phyloP scores from a whole-genome alignment of 805 yeast species.

The Schwanniomyces yamadae region DNA sequence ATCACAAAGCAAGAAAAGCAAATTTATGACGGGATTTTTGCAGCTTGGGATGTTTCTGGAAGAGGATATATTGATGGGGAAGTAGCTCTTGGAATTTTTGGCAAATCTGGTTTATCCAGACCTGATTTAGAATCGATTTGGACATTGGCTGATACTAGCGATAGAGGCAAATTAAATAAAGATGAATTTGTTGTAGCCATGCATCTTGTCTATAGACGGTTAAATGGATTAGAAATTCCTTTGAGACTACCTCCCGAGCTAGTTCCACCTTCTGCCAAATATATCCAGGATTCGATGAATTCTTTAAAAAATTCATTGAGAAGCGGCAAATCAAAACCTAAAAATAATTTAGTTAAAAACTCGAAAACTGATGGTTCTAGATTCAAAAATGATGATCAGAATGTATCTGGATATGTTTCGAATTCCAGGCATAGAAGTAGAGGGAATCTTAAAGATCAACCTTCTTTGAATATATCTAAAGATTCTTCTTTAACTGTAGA shows the following conservation, averaged over 20 bases:
- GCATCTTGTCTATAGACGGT: slow-evolving; percentile 90
- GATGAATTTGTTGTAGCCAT: slow-evolving; percentile 96
- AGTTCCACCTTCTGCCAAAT: slow-evolving; percentile 79
- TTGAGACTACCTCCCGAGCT: slow-evolving; percentile 80
- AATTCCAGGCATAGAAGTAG: slow-evolving; percentile 59
- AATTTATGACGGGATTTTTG: slow-evolving; percentile 83
- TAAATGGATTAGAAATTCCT: slow-evolving; percentile 89
- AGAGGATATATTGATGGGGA: slow-evolving; percentile 75
- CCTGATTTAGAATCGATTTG: slow-evolving; percentile 86
- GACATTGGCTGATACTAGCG: slow-evolving; percentile 81
- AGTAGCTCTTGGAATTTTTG: slow-evolving; percentile 80
- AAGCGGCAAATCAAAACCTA: slow-evolving; percentile 26
- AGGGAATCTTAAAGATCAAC: slow-evolving; percentile 16
- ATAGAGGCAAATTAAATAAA: slow-evolving; percentile 77
- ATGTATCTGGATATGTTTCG: slow-evolving; percentile 59
- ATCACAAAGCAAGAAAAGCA: slow-evolving; percentile 85
- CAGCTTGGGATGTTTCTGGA: slow-evolving; percentile 74
- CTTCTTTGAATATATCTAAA: slow-evolving; percentile 18
- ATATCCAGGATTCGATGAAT: slow-evolving; percentile 67
- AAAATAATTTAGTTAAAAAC: slow-evolving; percentile 22
- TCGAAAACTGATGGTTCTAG: slow-evolving; percentile 31
- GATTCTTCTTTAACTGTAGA: slow-evolving; percentile 45
- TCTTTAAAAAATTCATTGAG: slow-evolving; percentile 67
- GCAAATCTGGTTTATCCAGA: slow-evolving; percentile 86
- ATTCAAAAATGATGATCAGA: slow-evolving; percentile 72